Percentiles rank a stretch among this genome's conserved stretches.
These are phyloP conservation scores for Aegilops bicornis DNA, from an alignment of 176 grass and related monocot genomes.

Conservation along the genomic window DNA sequence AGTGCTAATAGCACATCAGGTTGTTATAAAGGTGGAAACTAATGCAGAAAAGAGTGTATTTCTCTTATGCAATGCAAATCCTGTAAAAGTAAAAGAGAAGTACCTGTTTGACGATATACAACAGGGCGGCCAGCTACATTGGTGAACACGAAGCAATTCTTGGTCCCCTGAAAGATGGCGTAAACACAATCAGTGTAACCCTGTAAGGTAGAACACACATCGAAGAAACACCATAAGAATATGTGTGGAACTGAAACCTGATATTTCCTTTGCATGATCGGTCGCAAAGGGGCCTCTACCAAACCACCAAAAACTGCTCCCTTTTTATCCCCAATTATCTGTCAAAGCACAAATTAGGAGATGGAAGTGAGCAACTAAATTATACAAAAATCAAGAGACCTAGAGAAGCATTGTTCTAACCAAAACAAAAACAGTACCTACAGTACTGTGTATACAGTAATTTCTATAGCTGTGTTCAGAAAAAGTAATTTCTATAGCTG, in stretches of 20 bases:
- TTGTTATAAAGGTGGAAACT: background rate
- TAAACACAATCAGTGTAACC: background rate
- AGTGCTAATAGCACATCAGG: background rate
- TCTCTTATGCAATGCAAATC: background rate
- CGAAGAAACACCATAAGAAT: slow-evolving; percentile 1
- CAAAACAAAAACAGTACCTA: background rate
- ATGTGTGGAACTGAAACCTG: slow-evolving; percentile 52
- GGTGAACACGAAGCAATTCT: slow-evolving; percentile 88
- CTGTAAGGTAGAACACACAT: slow-evolving; percentile 21
- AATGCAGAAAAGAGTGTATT: background rate
- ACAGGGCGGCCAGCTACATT: slow-evolving; percentile 62
- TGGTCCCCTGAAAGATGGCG: slow-evolving; percentile 66
- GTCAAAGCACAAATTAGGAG: slow-evolving; percentile 10
- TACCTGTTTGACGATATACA: slow-evolving; percentile 93
- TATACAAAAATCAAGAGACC: background rate
- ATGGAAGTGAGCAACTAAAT: background rate
- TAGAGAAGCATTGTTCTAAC: background rate
- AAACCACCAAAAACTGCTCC: slow-evolving; percentile 98
- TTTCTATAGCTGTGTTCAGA: background rate
- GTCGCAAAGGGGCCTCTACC: slow-evolving; percentile 81
- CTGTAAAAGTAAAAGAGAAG: slow-evolving; percentile 1
- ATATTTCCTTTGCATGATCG: slow-evolving; percentile 92
- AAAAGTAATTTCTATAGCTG: background rate
- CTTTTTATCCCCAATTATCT: slow-evolving; percentile 86
- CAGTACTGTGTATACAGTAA: background rate